Evolutionary conservation across 2,329 filamentous ascomycete genomes (phyloP).

Genomic region (Colletotrichum sp.): DNA sequence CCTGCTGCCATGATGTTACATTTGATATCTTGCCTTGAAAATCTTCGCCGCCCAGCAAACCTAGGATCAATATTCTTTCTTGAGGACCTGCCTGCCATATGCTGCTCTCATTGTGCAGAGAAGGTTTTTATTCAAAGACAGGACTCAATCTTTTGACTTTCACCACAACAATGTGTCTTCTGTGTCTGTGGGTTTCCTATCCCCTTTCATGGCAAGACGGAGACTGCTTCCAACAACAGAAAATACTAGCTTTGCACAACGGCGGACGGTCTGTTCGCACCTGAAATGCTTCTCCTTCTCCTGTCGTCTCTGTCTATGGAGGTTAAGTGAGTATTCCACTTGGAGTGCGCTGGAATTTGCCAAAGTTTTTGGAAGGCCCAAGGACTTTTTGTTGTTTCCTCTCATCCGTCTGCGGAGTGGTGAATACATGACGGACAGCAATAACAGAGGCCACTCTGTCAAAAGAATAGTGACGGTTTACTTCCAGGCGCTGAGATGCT

Average conservation of each 20-base stretch:
- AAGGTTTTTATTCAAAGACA: too few relatives aligned
- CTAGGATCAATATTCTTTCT: too few relatives aligned
- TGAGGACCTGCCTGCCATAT: too few relatives aligned
- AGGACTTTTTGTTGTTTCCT: background rate
- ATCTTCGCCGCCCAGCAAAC: background rate
- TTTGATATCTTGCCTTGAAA: background rate
- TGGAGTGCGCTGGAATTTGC: rapidly evolving
- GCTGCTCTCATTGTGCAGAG: too few relatives aligned
- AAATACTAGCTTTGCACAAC: too few relatives aligned
- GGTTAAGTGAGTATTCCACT: background rate
- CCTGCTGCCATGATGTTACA: background rate
- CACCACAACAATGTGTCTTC: too few relatives aligned
- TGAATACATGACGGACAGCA: rapidly evolving
- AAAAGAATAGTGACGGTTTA: rapidly evolving
- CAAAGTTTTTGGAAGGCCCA: rapidly evolving
- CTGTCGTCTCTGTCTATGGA: too few relatives aligned
- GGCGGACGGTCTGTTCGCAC: too few relatives aligned
- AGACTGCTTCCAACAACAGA: too few relatives aligned
- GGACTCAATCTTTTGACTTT: too few relatives aligned
- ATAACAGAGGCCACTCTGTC: background rate
- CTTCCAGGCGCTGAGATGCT: background rate
- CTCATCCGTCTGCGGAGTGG: rapidly evolving
- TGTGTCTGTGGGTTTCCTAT: too few relatives aligned
- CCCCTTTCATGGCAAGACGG: too few relatives aligned
- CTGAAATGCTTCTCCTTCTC: rapidly evolving